A percentile compares a stretch with the other conserved stretches of the same genome.
These are phyloP conservation scores for Aurifilum marmelostoma DNA, from an alignment of 2,329 filamentous ascomycete genomes.

Conservation along the genomic window DNA sequence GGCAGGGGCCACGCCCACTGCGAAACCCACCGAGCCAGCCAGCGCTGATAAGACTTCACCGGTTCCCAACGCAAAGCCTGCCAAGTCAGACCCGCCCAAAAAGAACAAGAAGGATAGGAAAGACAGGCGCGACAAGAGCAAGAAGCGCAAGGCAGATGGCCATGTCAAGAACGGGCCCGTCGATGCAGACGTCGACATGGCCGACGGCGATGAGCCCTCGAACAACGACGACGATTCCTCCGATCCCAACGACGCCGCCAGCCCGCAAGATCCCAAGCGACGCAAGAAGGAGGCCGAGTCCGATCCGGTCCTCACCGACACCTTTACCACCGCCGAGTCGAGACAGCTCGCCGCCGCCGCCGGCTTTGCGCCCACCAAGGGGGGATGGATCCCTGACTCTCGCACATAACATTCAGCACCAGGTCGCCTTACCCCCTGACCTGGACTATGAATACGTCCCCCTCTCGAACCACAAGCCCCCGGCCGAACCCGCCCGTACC, in stretches of 20 bases:
- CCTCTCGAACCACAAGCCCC: constrained; percentile 92
- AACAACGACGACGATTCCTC: constrained; percentile 43
- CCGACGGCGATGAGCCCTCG: constrained; percentile 46
- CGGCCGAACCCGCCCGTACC: constrained; percentile 78
- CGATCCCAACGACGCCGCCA: constrained; percentile 40
- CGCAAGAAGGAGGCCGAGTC: constrained; percentile 65
- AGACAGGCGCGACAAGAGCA: constrained; percentile 64
- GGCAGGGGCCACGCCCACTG: constrained; percentile 48
- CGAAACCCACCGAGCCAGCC: constrained; percentile 34
- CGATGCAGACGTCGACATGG: constrained; percentile 48
- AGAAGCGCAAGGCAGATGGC: constrained; percentile 86
- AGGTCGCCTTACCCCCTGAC: constrained; percentile 91
- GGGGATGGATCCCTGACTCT: constrained; percentile 75
- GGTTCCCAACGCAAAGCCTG: constrained; percentile 34
- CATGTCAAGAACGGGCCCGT: constrained; percentile 62
- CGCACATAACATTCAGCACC: constrained; percentile 97
- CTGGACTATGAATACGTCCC: constrained; percentile 93
- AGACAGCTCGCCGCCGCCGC: constrained; percentile 83
- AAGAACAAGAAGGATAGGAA: constrained; percentile 44
- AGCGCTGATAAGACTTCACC: constrained; percentile 22
- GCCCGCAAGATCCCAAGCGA: constrained; percentile 62
- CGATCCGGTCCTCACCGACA: constrained; percentile 85
- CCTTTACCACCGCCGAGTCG: constrained; percentile 93
- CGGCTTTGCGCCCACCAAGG: constrained; percentile 64
- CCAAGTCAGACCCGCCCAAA: constrained; percentile 37